Conservation (phyloP, 164 flowering plant species). For the Berberis thunbergii region DNA sequence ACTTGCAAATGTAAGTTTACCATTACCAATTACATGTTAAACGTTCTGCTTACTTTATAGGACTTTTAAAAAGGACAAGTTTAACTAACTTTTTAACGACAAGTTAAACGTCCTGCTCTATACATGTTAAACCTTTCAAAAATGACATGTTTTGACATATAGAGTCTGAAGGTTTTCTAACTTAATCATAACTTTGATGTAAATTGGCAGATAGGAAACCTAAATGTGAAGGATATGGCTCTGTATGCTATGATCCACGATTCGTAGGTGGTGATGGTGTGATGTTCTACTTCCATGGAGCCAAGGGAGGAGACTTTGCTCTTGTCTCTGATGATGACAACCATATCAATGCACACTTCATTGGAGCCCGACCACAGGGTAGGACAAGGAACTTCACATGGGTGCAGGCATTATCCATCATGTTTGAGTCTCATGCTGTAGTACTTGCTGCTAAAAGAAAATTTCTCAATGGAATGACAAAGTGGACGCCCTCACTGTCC, state of each 20-base stretch:
- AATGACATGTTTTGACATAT: no score
- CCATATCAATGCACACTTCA: constrained; percentile 55
- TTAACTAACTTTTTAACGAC: no score
- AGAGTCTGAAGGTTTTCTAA: not conserved
- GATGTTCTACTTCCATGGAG: constrained; percentile 40
- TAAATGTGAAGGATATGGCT: constrained; percentile 55
- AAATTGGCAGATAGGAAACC: constrained; percentile 29
- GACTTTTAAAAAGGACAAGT: no score
- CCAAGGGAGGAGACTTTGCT: constrained; percentile 51
- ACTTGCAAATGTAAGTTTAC: constrained; percentile 51
- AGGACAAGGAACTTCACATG: constrained; percentile 11
- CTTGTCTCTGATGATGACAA: constrained; percentile 49
- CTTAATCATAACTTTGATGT: not conserved
- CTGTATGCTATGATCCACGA: constrained; percentile 6
- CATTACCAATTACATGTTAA: no score
- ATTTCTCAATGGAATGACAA: constrained; percentile 51
- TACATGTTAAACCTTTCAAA: no score
- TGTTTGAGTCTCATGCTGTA: constrained; percentile 55
- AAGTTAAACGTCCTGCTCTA: no score
- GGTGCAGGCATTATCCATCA: constrained; percentile 49
- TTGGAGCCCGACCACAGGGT: constrained; percentile 48
- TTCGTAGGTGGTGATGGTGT: no score
- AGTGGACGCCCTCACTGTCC: constrained; percentile 35
- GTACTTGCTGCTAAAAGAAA: constrained; percentile 40
- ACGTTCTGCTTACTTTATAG: not conserved